Evolutionary conservation across 257 asterid species (phyloP).

Genomic region (Marsdenia floribunda): DNA sequence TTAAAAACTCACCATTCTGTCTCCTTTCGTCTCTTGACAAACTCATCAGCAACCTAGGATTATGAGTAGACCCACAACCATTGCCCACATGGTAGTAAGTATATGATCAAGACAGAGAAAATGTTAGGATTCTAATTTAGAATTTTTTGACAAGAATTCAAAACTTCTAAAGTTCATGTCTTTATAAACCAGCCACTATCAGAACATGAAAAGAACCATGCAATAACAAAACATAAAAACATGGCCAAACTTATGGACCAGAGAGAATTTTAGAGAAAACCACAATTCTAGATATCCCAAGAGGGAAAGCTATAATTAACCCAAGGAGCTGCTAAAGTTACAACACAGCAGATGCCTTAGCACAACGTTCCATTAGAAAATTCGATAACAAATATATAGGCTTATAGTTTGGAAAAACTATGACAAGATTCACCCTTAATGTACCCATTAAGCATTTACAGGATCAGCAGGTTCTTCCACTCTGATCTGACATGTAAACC

Average conservation of each 20-base stretch:
- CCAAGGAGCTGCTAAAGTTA: neutral
- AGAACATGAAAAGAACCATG: neutral
- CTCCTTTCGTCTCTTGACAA: conserved; percentile 75
- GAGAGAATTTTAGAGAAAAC: neutral
- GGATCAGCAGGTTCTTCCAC: neutral
- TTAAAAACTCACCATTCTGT: conserved; percentile 71
- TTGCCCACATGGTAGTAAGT: neutral
- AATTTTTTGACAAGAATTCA: neutral
- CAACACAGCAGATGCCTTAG: neutral
- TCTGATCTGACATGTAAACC: neutral
- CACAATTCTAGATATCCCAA: neutral
- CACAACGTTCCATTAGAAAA: neutral
- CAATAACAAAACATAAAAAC: neutral
- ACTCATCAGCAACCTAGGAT: conserved; percentile 79
- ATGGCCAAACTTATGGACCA: neutral
- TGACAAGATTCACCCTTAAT: neutral
- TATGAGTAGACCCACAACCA: conserved; percentile 25
- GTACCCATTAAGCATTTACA: neutral
- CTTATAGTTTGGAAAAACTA: neutral
- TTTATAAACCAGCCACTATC: neutral
- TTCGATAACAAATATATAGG: neutral
- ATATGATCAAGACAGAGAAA: neutral
- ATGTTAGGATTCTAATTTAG: neutral
- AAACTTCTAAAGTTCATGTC: neutral
- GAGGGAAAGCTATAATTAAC: neutral